Evolutionary conservation across 352 stramenopile genomes (phyloP).

Genomic region (Nothophytophthora sp.): DNA sequence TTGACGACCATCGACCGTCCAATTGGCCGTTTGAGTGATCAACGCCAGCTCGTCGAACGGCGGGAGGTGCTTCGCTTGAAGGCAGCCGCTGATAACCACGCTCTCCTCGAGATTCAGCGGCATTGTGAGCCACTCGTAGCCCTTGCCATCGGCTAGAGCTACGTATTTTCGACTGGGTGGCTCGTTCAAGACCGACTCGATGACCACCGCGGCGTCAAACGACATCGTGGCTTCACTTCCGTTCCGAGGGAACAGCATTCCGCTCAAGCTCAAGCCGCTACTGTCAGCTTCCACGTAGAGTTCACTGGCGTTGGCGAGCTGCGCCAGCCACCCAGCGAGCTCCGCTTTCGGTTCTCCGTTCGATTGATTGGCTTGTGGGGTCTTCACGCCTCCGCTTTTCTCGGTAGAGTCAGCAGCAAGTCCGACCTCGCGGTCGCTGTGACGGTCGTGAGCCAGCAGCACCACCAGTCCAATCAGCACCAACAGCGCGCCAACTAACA

Average conservation of each 20-base stretch:
- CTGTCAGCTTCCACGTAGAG: slow-evolving; percentile 18
- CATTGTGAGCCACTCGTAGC: slow-evolving; percentile 26
- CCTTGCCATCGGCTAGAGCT: slow-evolving; percentile 16
- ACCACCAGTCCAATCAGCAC: background rate
- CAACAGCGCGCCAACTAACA: background rate
- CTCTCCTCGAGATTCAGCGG: slow-evolving; percentile 14
- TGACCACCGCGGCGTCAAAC: slow-evolving; percentile 18
- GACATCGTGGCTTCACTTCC: slow-evolving; percentile 2
- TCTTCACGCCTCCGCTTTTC: slow-evolving; percentile 8
- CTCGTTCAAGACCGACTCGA: slow-evolving; percentile 10
- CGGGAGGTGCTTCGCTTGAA: slow-evolving; percentile 4
- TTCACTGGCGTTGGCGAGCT: slow-evolving; percentile 17
- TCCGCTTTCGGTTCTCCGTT: slow-evolving; percentile 11
- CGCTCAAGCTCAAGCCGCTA: slow-evolving; percentile 16
- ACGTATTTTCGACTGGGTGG: slow-evolving; percentile 16
- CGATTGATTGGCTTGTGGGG: background rate
- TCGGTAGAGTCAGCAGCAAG: no score
- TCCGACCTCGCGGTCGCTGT: background rate
- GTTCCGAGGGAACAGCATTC: slow-evolving; percentile 22
- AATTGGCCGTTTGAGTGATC: slow-evolving; percentile 16
- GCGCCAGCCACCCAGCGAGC: slow-evolving; percentile 18
- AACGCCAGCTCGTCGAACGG: slow-evolving; percentile 11
- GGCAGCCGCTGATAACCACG: slow-evolving; percentile 16
- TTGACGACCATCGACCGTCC: slow-evolving; percentile 1
- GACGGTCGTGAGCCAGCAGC: background rate